Evolutionary conservation across 768 basidiomycete genomes (phyloP), one percentile per base, ranked within the genome.

Genomic region (Coprinellus aureogranulatus): DNA sequence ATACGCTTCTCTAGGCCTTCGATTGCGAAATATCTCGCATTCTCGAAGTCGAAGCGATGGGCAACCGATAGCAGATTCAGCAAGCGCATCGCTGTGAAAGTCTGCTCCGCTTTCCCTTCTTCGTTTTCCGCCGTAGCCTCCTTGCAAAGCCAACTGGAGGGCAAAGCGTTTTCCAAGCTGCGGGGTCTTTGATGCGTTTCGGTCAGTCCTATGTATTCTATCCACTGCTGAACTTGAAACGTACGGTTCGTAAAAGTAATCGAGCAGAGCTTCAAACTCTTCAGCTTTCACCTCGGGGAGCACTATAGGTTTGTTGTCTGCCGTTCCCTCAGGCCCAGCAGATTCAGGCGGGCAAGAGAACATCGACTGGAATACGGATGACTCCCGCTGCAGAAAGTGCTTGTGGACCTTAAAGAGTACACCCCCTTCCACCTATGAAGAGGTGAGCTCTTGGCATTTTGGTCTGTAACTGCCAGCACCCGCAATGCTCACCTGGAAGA

Each of bases 171-270:
- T 6, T 34, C 14, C 34, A 34, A 14, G 14, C 14, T 34, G 6
- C 34, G 34, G 6, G 34, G 8, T 6, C 34, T 34, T 6, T 6
- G 14, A 6, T 14, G 8, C 14, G 8, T 6, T 34, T 14, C 14
- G 34, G 34, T 34, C 14, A 34, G 34, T 34, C 14, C 14, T 34
- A 6, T 34, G 14, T 14, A 6, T 14, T 14, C 34, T 6, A 34
- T 34, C 14, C 14, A 34, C 6, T 34, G 6, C 14, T 34, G 34
- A 34, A 6, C 34, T 6, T 14, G 14, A 34, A n/a, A 65, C 72
- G 42, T 48, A 77, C 77, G 71, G 64, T 9, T 70, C 54, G 54
- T 77, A 77, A 31, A 78, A 72, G 59, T 73, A 77, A 12, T 75
- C 67, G n/a, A 77, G 64, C 1, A 78, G 67, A 20, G 64, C 65